phyloP scores from a whole-genome alignment of 2,329 filamentous ascomycete species.

The Alternaria ethzedia region DNA sequence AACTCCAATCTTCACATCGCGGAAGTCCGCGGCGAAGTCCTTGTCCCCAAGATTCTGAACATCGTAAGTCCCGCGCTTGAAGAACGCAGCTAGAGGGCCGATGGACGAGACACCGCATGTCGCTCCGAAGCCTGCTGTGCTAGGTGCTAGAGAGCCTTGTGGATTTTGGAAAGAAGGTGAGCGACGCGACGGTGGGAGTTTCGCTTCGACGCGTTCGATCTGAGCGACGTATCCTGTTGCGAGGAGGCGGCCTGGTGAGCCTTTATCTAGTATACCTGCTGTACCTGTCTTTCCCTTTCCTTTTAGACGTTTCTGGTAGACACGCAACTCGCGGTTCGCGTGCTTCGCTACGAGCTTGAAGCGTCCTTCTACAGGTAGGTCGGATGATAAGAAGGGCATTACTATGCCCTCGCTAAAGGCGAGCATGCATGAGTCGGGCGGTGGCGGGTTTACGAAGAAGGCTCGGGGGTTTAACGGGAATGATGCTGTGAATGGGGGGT shows the following conservation, averaged over 20 bases:
- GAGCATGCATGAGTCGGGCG: constrained; percentile 55
- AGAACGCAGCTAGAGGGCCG: constrained; percentile 45
- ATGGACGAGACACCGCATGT: constrained; percentile 56
- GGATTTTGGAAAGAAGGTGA: constrained; percentile 33
- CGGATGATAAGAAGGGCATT: constrained; percentile 51
- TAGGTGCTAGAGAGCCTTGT: constrained; percentile 48
- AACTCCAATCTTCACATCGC: constrained; percentile 47
- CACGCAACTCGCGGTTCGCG: constrained; percentile 52
- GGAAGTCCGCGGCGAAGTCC: constrained; percentile 52
- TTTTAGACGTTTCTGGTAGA: constrained; percentile 54
- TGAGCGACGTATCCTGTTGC: constrained; percentile 53
- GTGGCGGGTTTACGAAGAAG: constrained; percentile 49
- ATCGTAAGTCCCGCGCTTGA: constrained; percentile 37
- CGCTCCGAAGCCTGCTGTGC: constrained; percentile 40
- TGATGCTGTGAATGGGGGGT: constrained; percentile 50
- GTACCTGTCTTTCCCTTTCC: constrained; percentile 18
- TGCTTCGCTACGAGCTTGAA: constrained; percentile 49
- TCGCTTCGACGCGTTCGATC: constrained; percentile 48
- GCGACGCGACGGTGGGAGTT: constrained; percentile 40
- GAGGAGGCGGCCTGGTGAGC: constrained; percentile 50
- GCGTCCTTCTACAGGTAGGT: constrained; percentile 45
- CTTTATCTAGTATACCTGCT: constrained; percentile 36
- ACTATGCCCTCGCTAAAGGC: constrained; percentile 56
- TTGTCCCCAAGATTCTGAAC: constrained; percentile 29
- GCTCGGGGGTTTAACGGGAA: constrained; percentile 57